Evolutionary conservation across 495 filamentous ascomycete species (phyloP).

Genomic region (Beverwykella pulmonaria): DNA sequence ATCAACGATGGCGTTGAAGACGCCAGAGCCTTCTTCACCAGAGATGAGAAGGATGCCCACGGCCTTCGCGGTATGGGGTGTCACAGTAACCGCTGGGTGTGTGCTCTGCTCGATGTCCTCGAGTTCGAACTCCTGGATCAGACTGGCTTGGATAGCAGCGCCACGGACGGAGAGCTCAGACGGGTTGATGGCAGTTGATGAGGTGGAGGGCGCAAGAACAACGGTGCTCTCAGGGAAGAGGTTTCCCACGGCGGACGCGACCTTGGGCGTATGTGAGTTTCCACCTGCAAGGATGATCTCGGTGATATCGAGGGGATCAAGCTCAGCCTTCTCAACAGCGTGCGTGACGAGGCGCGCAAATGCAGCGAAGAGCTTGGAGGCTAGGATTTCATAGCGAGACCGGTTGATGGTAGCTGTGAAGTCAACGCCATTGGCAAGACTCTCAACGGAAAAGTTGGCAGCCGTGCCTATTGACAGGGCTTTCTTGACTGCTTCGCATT

Average conservation of each 20-base stretch:
- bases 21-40: slow-evolving; percentile 59
- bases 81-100: slow-evolving; percentile 91
- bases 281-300: slow-evolving; percentile 94
- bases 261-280: slow-evolving; percentile 89
- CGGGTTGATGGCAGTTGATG: slow-evolving; percentile 80
- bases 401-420: slow-evolving; percentile 90
- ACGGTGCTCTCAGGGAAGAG: slow-evolving; percentile 81
- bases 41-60: slow-evolving; percentile 81
- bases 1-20: slow-evolving; percentile 76
- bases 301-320: slow-evolving; percentile 91
- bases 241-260: slow-evolving; percentile 70
- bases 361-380: slow-evolving; percentile 77
- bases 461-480: slow-evolving; percentile 84
- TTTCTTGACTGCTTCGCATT: slow-evolving; percentile 87
- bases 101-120: slow-evolving; percentile 95
- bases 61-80: slow-evolving; percentile 82
- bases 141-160: slow-evolving; percentile 90
- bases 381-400: slow-evolving; percentile 88
- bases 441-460: slow-evolving; percentile 88
- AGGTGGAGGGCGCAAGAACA: slow-evolving; percentile 81
- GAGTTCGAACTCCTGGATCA: slow-evolving; percentile 87
- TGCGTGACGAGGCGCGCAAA: slow-evolving; percentile 83
- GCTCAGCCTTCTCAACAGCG: slow-evolving; percentile 84
- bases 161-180: slow-evolving; percentile 86
- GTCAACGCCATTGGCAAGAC: slow-evolving; percentile 82